These are phyloP conservation scores for Gleditsia sinensis DNA, from an alignment of 306 rosid genomes.

Conservation along the genomic window DNA sequence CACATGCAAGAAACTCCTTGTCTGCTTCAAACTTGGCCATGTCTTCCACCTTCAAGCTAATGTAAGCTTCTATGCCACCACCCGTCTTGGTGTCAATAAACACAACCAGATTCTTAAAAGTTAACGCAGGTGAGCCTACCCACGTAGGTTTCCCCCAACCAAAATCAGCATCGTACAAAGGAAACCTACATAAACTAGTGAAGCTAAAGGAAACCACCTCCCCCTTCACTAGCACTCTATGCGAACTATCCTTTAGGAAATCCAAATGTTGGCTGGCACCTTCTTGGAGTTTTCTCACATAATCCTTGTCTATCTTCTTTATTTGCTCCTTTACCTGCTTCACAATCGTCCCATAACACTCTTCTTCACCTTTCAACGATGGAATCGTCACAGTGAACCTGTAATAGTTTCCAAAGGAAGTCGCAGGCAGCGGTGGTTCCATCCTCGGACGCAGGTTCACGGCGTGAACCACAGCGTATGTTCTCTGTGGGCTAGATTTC, in stretches of 20 bases:
- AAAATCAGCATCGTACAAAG: conserved; percentile 60
- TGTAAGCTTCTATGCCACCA: conserved; percentile 52
- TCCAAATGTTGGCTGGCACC: conserved; percentile 17
- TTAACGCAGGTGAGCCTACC: conserved; percentile 47
- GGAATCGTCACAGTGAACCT: conserved; percentile 32
- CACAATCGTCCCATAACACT: background rate
- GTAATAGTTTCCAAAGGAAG: conserved; percentile 50
- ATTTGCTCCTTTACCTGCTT: conserved; percentile 38
- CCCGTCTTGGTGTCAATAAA: conserved; percentile 50
- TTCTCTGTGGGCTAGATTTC: background rate
- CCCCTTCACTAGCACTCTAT: conserved; percentile 35
- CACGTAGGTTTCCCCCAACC: conserved; percentile 66
- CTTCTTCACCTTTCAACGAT: background rate
- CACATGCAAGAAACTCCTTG: conserved; percentile 32
- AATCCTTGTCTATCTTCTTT: conserved; percentile 39
- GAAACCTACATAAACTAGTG: conserved; percentile 53
- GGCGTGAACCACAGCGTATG: conserved; percentile 39
- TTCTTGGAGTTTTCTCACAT: conserved; percentile 30
- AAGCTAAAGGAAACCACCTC: conserved; percentile 41
- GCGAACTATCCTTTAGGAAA: conserved; percentile 18
- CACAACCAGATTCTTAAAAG: conserved; percentile 47
- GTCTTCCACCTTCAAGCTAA: conserved; percentile 49
- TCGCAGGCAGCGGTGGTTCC: conserved; percentile 41
- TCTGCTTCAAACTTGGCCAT: conserved; percentile 56
- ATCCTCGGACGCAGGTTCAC: conserved; percentile 58